Evolutionary conservation across 2,329 filamentous ascomycete genomes (phyloP), one percentile per base, ranked within the genome.

Genomic region (Coleophoma eucalyptorum): DNA sequence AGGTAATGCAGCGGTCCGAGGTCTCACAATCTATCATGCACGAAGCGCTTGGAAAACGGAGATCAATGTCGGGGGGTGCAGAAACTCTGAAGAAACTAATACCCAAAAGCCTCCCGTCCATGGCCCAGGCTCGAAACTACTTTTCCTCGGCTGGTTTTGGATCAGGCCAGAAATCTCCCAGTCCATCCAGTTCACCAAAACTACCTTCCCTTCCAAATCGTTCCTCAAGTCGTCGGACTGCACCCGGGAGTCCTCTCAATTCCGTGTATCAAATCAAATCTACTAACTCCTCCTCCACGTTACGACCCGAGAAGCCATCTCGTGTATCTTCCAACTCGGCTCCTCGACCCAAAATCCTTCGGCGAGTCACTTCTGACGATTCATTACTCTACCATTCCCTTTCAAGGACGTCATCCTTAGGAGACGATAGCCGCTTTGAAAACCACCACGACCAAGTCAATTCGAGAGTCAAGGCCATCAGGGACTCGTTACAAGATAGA

Each of bases 361-460:
- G 81, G 41, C 76, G 83, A 58, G 80, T 83, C 0, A 84, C 82
- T 1, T 93, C 89, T 1, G 88, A 96, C 65, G 86, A 91, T 52
- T 94, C 89, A 5, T 70, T 95, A 53, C 76, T 94, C 15, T 87
- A 87, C 59, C 83, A 89, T 58, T 84, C 82, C 4, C 73, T 91
- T 3, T 96, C 92, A 0, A 78, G 84, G 21, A 84, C 87, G 1
- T 94, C 91, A 0, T 95, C 90, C 0, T 77, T 95, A 1, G 92
- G 92, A 2, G 90, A 97, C 63, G 89, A 93, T 60, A 82, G 83
- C 37, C 80, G 86, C 42, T 97, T 94, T 67, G 81, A 87, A 46
- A 77, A 94, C 67, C 83, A 96, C 12, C 82, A 85, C 41, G 87
- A 90, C 54, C 89, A 94, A 73, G 87, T 93, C 58, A 97, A 97